Base-by-base conservation (phyloP, 148 eudicot genomes). In the Amaranthus hypochondriacus region DNA sequence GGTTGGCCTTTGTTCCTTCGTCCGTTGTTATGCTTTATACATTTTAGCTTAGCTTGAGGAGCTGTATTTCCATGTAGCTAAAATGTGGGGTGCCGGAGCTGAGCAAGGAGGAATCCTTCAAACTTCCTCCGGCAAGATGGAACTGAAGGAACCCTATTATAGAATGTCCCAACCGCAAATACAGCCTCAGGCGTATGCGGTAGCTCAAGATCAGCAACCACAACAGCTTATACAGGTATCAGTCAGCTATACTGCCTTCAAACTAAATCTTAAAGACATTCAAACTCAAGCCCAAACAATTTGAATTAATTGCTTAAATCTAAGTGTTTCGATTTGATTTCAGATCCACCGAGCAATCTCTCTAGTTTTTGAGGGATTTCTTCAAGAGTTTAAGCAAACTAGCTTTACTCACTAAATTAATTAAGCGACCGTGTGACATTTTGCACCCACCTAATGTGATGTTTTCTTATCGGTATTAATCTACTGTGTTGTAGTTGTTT, bases 131-230 rank as follows among this genome's bases (percentile, higher is more conserved):
- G 92, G 96, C 48, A 96, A 89, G 76, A 75, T 96, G 79, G 99
- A 96, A 77, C 92, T 96, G 47, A 96, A 96, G 79, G 99, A 96
- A 78, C 99, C 99, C n/a, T 96, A 96, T 77, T 96, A 96, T 72
- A 81, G 99, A 77, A 89, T 96, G 99, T 96, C 99, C 76, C 99
- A 96, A 81, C 94, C 97, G 6, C 97, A 87, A 82, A 46, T 94
- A 9, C 99, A 90, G 80, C 59, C 85, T 74, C 87, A 84, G 72
- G 91, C 88, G 69, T 90, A 85, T 69, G 71, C 90, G 12, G 54
- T 77, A 56, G 59, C 84, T 62, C 97, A 96, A 87, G 99, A 95
- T 83, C 97, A 86, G 87, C 89, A 84, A 71, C 74, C 94, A 52
- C 76, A 87, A 48, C 96, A 88, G 79, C 86, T 90, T 53, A 57